Percentiles rank a stretch among this genome's conserved stretches.
phyloP scores from a whole-genome alignment of 495 filamentous ascomycete genomes.

The Amorphotheca resinae region DNA sequence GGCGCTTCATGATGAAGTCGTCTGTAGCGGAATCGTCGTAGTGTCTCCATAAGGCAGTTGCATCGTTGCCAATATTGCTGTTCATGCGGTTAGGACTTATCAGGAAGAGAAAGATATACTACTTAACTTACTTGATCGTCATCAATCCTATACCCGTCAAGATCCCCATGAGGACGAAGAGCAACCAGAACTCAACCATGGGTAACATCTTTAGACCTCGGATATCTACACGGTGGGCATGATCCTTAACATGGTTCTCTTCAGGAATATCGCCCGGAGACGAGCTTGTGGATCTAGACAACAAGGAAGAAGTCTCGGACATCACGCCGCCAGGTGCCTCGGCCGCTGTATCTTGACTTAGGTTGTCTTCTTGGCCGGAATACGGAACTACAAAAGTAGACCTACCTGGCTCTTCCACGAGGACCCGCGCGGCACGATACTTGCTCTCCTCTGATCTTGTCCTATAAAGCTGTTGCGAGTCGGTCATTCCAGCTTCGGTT shows the following conservation, averaged over 20 bases:
- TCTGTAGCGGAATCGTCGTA: slow-evolving; percentile 63
- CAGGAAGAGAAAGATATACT: not conserved
- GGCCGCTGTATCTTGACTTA: slow-evolving; percentile 16
- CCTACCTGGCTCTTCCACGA: slow-evolving; percentile 55
- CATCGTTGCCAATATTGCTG: slow-evolving; percentile 93
- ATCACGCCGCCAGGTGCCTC: slow-evolving; percentile 19
- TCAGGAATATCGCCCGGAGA: slow-evolving; percentile 26
- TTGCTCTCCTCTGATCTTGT: slow-evolving; percentile 46
- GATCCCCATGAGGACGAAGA: slow-evolving; percentile 75
- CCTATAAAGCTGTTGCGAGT: slow-evolving; percentile 49
- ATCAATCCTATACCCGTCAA: slow-evolving; percentile 89
- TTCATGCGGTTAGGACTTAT: not conserved
- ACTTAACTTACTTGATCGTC: slow-evolving; percentile 83
- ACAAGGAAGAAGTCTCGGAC: slow-evolving; percentile 67
- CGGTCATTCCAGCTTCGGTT: slow-evolving; percentile 25
- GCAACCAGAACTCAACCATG: slow-evolving; percentile 75
- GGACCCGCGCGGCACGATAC: slow-evolving; percentile 26
- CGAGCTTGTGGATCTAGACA: slow-evolving; percentile 45
- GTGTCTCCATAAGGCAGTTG: slow-evolving; percentile 62
- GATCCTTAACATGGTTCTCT: slow-evolving; percentile 31
- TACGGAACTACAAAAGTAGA: slow-evolving; percentile 25
- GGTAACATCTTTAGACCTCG: slow-evolving; percentile 70
- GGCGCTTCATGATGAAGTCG: slow-evolving; percentile 66
- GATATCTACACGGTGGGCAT: slow-evolving; percentile 73
- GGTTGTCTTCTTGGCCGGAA: slow-evolving; percentile 5